These are phyloP conservation scores for Scheffersomyces lignosus DNA, from an alignment of 805 yeast species.

Conservation along the genomic window DNA sequence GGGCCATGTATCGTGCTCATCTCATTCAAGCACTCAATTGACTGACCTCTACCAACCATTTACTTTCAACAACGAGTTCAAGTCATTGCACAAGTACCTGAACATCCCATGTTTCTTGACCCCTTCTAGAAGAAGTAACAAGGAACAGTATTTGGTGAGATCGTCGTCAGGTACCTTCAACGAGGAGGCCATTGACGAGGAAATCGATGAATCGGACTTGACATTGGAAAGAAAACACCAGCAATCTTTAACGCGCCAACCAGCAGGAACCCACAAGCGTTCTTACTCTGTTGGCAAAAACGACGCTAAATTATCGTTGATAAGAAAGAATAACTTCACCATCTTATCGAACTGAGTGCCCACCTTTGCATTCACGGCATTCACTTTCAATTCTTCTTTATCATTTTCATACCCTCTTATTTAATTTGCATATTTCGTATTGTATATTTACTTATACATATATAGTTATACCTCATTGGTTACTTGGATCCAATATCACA, in stretches of 20 bases:
- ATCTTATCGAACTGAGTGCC: conserved; percentile 17
- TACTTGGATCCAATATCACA: no score
- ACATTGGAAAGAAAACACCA: conserved; percentile 6
- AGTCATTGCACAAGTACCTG: conserved; percentile 31
- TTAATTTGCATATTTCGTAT: no score
- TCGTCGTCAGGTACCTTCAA: conserved; percentile 1
- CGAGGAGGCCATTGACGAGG: conserved; percentile 6
- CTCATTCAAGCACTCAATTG: conserved; percentile 16
- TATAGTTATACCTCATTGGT: no score
- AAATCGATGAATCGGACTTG: conserved; percentile 20
- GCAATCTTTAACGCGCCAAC: background rate
- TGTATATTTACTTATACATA: no score
- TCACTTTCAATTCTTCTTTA: background rate
- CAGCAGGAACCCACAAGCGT: conserved; percentile 25
- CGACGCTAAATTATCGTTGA: conserved; percentile 32
- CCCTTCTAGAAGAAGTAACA: conserved; percentile 27
- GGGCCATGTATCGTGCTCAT: conserved; percentile 21
- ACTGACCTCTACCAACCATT: conserved; percentile 30
- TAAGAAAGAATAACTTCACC: conserved; percentile 31
- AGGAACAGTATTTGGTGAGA: conserved; percentile 18
- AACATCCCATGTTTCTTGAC: conserved; percentile 33
- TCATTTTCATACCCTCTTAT: no score
- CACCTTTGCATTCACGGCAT: background rate
- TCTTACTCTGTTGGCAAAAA: conserved; percentile 42
- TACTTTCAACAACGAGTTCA: conserved; percentile 27